Percentiles rank a stretch among this genome's conserved stretches.
Conservation (phyloP, 768 basidiomycete species). For the Boletus sp. region DNA sequence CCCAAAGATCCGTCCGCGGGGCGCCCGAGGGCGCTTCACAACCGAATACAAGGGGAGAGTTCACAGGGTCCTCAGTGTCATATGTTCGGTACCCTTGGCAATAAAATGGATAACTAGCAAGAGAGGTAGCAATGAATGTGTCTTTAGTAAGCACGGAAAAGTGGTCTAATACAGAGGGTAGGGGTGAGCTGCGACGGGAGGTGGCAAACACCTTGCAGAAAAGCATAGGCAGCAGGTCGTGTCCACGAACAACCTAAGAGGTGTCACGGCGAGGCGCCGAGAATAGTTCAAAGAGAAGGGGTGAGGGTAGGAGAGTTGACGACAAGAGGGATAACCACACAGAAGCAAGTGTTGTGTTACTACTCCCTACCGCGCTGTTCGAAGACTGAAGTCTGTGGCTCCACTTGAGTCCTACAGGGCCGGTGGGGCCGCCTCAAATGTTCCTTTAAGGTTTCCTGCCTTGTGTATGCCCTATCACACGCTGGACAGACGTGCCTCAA, state of each 20-base stretch:
- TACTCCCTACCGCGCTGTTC: not conserved
- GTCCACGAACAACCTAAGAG: not conserved
- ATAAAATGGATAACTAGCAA: too few species aligned
- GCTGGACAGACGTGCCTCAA: slow-evolving; percentile 2
- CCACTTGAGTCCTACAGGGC: not conserved
- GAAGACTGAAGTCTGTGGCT: not conserved
- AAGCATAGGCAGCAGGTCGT: not conserved
- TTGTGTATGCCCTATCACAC: slow-evolving; percentile 6
- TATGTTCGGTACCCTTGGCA: too few species aligned
- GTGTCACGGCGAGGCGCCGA: not conserved
- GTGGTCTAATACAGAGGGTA: not conserved
- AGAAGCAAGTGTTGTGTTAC: too few species aligned
- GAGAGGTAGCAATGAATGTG: too few species aligned
- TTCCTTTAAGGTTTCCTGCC: not conserved
- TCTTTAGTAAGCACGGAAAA: too few species aligned
- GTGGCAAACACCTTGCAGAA: not conserved
- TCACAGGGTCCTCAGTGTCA: too few species aligned
- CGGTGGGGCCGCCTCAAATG: not conserved
- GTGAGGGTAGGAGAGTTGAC: too few species aligned
- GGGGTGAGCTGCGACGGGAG: not conserved
- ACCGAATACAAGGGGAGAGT: too few species aligned
- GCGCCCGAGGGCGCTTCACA: too few species aligned
- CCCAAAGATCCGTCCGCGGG: too few species aligned
- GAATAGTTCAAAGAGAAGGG: not conserved
- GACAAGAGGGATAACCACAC: not conserved